Evolutionary conservation across 352 stramenopile species (phyloP).

Genomic region (Lagenidium giganteum): DNA sequence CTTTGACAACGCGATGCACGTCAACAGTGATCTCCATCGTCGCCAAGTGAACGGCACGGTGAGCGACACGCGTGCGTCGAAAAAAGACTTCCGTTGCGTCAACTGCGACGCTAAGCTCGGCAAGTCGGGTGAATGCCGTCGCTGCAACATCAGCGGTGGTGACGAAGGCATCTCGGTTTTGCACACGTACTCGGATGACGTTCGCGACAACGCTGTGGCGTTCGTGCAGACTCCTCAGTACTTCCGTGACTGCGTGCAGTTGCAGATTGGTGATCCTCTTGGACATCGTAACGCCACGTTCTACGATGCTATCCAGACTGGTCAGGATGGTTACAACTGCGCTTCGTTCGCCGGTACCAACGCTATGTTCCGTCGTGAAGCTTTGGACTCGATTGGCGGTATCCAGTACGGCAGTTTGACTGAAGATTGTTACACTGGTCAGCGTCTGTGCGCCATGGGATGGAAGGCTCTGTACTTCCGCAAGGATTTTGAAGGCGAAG

Average conservation of each 20-base stretch:
- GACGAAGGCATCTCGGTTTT: conserved; percentile 49
- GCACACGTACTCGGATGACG: conserved; percentile 79
- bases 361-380: conserved; percentile 74
- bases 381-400: conserved; percentile 77
- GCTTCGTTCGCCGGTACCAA: conserved; percentile 78
- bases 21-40: conserved; percentile 70
- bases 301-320: conserved; percentile 83
- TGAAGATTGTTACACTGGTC: conserved; percentile 78
- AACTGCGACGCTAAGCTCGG: conserved; percentile 69
- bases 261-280: conserved; percentile 77
- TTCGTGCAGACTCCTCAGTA: conserved; percentile 84
- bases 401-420: conserved; percentile 85
- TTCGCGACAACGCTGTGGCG: conserved; percentile 70
- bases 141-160: conserved; percentile 68
- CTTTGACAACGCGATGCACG: conserved; percentile 81
- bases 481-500: conserved; percentile 84
- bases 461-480: conserved; percentile 86
- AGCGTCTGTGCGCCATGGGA: conserved; percentile 71
- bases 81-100: conserved; percentile 72
- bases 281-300: conserved; percentile 80
- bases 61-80: conserved; percentile 60
- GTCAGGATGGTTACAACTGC: conserved; percentile 81
- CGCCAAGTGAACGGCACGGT: conserved; percentile 79
- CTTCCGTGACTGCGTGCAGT: conserved; percentile 79
- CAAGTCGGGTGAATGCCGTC: conserved; percentile 69